These are phyloP conservation scores for Phytophthora ohioensis DNA, from an alignment of 352 stramenopile genomes.

Conservation along the genomic window DNA sequence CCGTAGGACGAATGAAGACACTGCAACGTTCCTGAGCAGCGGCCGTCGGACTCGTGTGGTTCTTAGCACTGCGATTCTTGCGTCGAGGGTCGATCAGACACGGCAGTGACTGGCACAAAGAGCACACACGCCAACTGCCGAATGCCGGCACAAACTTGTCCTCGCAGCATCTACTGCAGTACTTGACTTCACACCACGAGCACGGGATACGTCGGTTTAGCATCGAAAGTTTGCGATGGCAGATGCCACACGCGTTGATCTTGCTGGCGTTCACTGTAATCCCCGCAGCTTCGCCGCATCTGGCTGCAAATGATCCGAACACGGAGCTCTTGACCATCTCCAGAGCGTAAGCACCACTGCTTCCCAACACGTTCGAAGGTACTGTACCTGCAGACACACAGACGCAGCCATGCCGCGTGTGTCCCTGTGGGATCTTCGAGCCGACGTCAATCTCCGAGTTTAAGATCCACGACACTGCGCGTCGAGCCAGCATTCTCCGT, in stretches of 20 bases:
- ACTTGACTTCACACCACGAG: slow-evolving; percentile 89
- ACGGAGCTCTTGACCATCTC: slow-evolving; percentile 89
- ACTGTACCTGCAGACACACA: slow-evolving; percentile 82
- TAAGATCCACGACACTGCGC: slow-evolving; percentile 79
- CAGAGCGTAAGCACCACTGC: slow-evolving; percentile 79
- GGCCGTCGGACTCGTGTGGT: slow-evolving; percentile 64
- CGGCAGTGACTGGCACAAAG: slow-evolving; percentile 78
- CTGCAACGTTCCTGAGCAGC: slow-evolving; percentile 60
- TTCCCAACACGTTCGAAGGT: slow-evolving; percentile 69
- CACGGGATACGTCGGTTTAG: slow-evolving; percentile 84
- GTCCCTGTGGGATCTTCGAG: slow-evolving; percentile 74
- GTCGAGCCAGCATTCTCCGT: slow-evolving; percentile 69
- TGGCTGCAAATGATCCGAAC: slow-evolving; percentile 82
- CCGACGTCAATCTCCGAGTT: slow-evolving; percentile 79
- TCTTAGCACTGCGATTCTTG: slow-evolving; percentile 75
- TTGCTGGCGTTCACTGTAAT: slow-evolving; percentile 83
- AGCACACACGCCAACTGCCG: slow-evolving; percentile 82
- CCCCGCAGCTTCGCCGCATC: slow-evolving; percentile 67
- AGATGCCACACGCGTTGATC: slow-evolving; percentile 81
- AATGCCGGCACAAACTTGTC: slow-evolving; percentile 87
- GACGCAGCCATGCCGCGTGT: slow-evolving; percentile 78
- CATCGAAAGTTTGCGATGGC: slow-evolving; percentile 82
- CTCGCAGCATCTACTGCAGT: slow-evolving; percentile 86
- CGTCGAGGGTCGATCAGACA: slow-evolving; percentile 83
- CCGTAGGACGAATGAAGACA: slow-evolving; percentile 80